Conservation (phyloP, 2,329 filamentous ascomycete genomes). For the Domatiomyces globalis region DNA sequence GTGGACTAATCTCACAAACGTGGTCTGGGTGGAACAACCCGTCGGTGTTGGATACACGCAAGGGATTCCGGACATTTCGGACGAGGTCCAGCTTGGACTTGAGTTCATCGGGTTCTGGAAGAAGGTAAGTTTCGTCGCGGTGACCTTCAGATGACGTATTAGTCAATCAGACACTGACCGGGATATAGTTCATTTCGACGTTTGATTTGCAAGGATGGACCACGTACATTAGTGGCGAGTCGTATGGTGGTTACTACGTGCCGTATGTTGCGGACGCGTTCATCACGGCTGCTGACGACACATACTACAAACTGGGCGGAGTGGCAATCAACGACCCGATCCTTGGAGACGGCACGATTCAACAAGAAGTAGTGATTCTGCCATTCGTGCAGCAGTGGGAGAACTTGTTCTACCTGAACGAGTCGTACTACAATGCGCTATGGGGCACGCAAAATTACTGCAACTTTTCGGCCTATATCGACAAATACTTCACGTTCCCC, state of each 20-base stretch:
- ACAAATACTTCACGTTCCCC: conserved; percentile 50
- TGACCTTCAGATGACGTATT: too few relatives aligned
- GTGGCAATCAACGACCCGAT: conserved; percentile 40
- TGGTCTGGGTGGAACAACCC: conserved; percentile 21
- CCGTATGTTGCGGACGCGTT: conserved; percentile 61
- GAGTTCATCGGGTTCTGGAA: conserved; percentile 65
- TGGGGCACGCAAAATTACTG: conserved; percentile 29
- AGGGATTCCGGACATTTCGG: conserved; percentile 28
- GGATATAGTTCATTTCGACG: conserved; percentile 43
- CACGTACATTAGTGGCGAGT: conserved; percentile 57
- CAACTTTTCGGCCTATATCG: conserved; percentile 33
- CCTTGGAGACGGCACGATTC: conserved; percentile 27
- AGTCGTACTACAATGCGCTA: conserved; percentile 22
- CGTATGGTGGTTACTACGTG: conserved; percentile 47
- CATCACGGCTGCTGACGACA: conserved; percentile 50
- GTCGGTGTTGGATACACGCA: conserved; percentile 50
- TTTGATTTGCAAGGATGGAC: conserved; percentile 53
- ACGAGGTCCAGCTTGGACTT: conserved; percentile 28
- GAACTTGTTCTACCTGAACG: conserved; percentile 13
- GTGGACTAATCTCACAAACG: conserved; percentile 20
- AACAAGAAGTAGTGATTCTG: conserved; percentile 24
- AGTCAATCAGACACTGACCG: background rate
- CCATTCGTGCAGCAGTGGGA: conserved; percentile 11
- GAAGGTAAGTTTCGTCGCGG: conserved; percentile 29
- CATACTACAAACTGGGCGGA: conserved; percentile 52